Evolutionary conservation across 805 yeast genomes (phyloP).

Genomic region (Blastobotrys parvus): DNA sequence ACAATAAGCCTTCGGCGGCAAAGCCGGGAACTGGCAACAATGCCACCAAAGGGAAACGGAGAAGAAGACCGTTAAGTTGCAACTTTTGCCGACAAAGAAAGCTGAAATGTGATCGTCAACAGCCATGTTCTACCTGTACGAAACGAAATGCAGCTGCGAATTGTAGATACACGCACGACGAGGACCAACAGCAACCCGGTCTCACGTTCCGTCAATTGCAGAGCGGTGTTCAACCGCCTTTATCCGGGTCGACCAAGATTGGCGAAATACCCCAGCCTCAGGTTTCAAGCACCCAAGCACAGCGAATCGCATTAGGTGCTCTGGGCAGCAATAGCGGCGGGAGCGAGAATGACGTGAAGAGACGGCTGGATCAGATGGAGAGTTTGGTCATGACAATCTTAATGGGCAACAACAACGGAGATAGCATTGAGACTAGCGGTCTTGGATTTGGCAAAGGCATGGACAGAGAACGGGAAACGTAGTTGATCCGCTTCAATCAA

Average conservation of each 20-base stretch:
- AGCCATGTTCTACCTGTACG: constrained; percentile 28
- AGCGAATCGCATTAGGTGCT: neutral
- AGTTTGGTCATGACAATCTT: constrained; percentile 20
- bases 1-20: neutral
- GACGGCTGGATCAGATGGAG: constrained; percentile 24
- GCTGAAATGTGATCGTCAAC: constrained; percentile 28
- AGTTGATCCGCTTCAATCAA: neutral
- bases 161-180: constrained; percentile 12
- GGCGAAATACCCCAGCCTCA: neutral
- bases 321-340: neutral
- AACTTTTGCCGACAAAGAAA: constrained; percentile 27
- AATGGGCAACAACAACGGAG: neutral
- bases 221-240: no score
- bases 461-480: neutral
- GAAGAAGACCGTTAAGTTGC: constrained; percentile 26
- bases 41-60: constrained; percentile 14
- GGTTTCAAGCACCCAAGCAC: neutral
- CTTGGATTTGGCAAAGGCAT: neutral
- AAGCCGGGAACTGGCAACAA: neutral
- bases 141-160: constrained; percentile 16
- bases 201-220: no score
- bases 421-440: neutral
- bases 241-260: no score
- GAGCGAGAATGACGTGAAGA: constrained; percentile 17
- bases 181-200: no score